Conservation (phyloP, 2,329 filamentous ascomycete species). For the Lecanicillium sp. region DNA sequence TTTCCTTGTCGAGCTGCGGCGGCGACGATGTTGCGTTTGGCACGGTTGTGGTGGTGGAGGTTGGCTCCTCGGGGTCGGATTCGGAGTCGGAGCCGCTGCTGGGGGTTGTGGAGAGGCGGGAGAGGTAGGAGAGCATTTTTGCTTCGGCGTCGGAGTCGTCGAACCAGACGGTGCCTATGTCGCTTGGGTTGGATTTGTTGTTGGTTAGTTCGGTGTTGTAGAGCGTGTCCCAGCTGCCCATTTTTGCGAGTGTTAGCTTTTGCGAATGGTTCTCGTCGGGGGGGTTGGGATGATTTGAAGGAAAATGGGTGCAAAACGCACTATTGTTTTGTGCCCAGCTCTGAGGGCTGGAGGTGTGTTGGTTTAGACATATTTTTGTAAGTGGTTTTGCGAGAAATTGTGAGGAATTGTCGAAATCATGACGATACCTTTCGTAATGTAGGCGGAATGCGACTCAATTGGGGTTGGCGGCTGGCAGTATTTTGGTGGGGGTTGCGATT, state of each 20-base stretch:
- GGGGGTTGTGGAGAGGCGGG: conserved; percentile 15
- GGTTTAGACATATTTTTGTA: conserved; percentile 29
- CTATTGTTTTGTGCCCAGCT: conserved; percentile 88
- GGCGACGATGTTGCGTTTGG: no score
- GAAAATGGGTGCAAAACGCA: no score
- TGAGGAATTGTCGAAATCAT: neutral
- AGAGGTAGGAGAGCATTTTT: conserved; percentile 67
- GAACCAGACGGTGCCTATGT: conserved; percentile 94
- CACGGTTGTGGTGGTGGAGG: conserved; percentile 11
- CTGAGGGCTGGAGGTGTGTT: conserved; percentile 64
- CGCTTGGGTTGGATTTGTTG: conserved; percentile 60
- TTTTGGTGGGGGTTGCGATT: neutral
- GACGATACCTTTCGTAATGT: neutral
- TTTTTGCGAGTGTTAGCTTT: conserved; percentile 8
- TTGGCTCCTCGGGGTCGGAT: conserved; percentile 14
- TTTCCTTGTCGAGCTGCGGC: conserved; percentile 16
- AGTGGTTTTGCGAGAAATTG: neutral
- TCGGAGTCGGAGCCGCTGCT: conserved; percentile 16
- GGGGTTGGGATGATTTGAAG: no score
- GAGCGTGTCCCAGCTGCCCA: conserved; percentile 61
- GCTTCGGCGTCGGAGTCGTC: conserved; percentile 82
- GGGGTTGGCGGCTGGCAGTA: neutral
- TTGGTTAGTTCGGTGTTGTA: conserved; percentile 66
- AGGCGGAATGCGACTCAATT: neutral
- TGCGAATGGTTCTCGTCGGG: conserved; percentile 6